Evolutionary conservation across 305 asterid genomes (phyloP), one percentile per base, ranked within the genome.

Genomic region (Rubia peregrina): DNA sequence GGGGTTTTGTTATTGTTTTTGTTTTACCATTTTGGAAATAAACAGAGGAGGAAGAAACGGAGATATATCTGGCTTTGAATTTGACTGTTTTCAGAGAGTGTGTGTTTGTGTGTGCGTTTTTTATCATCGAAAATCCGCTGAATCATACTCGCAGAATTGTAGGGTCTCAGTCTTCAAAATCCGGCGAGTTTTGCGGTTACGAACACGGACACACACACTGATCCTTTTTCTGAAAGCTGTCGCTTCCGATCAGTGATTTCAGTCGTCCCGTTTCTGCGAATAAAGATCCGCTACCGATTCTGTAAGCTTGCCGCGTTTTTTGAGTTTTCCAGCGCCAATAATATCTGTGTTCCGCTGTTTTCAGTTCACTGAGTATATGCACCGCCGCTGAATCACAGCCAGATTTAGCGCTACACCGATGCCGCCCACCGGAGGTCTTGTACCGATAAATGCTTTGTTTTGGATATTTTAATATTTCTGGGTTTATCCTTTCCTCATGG

Each of bases 361-460:
- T 75, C 78, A 68, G 65, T 78, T 74, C 71, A 76, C 73, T 71
- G 78, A 64, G 68, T 40, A 74, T 64, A 82, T 71, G 78, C 76
- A 44, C 68, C 57, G 68, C 78, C 82, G 55, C 43, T n/a, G n/a
- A n/a, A n/a, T n/a, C n/a, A n/a, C n/a, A n/a, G n/a, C n/a, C 71
- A 4, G 3, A 6, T 0, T 60, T 33, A 55, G 19, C 65, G 81
- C 83, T 71, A 76, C 68, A 71, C 62, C 33, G 62, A 77, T 66
- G 57, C 36, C 6, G n/a, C 51, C 63, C 57, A 59, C 64, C 16
- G 64, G 40, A 59, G 64, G 64, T 59, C 44, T 56, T 30, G 21
- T 12, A 14, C 33, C 76, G 80, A 82, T 86, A 78, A 80, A 75
- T 78, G 78, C 60, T 7, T 83, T 86, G 90, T 24, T 78, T 87